phyloP scores from a whole-genome alignment of 1,284 basidiomycete genomes.

The Fistulinella cinereoalba region DNA sequence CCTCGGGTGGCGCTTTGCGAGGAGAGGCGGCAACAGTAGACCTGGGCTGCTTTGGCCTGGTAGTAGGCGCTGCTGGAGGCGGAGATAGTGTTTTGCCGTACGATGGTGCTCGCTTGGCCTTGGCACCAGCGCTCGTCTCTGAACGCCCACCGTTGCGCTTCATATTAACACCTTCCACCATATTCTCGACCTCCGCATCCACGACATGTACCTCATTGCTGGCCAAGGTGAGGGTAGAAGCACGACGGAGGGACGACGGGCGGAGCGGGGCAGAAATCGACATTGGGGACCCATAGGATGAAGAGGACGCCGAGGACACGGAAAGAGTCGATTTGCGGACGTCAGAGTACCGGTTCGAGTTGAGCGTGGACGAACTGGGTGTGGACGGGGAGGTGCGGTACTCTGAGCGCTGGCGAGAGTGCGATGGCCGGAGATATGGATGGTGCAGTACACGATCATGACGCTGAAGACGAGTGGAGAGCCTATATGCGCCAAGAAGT shows the following conservation, averaged over 20 bases:
- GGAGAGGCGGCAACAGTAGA: slow-evolving; percentile 1
- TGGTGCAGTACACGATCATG: slow-evolving; percentile 59
- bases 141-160: slow-evolving; percentile 13
- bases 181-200: slow-evolving; percentile 18
- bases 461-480: slow-evolving; percentile 66
- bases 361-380: slow-evolving; percentile 64
- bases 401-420: slow-evolving; percentile 32
- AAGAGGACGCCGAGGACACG: slow-evolving; percentile 26
- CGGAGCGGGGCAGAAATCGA: slow-evolving; percentile 34
- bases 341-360: slow-evolving; percentile 26
- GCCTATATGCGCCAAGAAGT: slow-evolving; percentile 38
- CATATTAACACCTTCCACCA: slow-evolving; percentile 8
- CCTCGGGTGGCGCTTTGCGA: slow-evolving; percentile 1
- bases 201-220: slow-evolving; percentile 33
- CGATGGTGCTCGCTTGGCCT: slow-evolving; percentile 48
- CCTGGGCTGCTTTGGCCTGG: slow-evolving; percentile 22
- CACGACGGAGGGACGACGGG: slow-evolving; percentile 34
- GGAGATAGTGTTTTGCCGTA: slow-evolving; percentile 31
- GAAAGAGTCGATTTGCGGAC: slow-evolving; percentile 33
- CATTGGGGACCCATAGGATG: slow-evolving; percentile 36
- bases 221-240: slow-evolving; percentile 33
- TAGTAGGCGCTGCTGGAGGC: slow-evolving; percentile 10
- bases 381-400: slow-evolving; percentile 51
- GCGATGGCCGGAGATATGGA: slow-evolving; percentile 53
- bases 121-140: slow-evolving; percentile 10